phyloP scores from a whole-genome alignment of 2,329 filamentous ascomycete species.

The Gnomoniopsis smithogilvyi region DNA sequence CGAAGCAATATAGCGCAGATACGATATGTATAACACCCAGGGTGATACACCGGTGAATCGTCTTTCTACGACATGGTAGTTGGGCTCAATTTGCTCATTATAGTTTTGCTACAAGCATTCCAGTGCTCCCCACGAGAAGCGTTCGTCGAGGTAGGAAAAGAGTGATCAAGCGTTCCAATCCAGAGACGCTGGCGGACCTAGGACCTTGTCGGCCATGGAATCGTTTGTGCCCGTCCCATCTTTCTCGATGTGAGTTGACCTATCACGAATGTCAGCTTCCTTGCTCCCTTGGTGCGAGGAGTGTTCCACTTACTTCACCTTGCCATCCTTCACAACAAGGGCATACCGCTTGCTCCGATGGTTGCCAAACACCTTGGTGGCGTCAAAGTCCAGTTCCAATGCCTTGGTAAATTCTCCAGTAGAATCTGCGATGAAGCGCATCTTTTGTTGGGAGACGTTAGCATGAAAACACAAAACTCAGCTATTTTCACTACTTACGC shows the following conservation, averaged over 20 bases:
- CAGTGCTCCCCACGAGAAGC: no score
- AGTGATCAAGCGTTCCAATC: slow-evolving; percentile 10
- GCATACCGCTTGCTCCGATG: slow-evolving; percentile 85
- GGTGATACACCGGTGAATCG: no score
- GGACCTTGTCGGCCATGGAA: slow-evolving; percentile 48
- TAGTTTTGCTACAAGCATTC: not conserved
- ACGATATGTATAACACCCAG: no score
- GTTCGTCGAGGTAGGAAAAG: not conserved
- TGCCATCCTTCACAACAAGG: slow-evolving; percentile 77
- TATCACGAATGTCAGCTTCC: not conserved
- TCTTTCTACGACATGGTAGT: no score
- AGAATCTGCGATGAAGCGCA: slow-evolving; percentile 87
- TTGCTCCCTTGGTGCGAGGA: no score
- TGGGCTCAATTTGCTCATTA: no score
- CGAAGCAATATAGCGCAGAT: no score
- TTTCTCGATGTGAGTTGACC: slow-evolving; percentile 73
- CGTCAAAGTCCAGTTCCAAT: slow-evolving; percentile 80
- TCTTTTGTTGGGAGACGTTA: slow-evolving; percentile 45
- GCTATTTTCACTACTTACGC: slow-evolving; percentile 54
- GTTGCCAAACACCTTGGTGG: slow-evolving; percentile 74
- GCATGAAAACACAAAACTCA: not conserved
- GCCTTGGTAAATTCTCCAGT: slow-evolving; percentile 76
- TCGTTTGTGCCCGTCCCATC: slow-evolving; percentile 76
- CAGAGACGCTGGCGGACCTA: slow-evolving; percentile 1
- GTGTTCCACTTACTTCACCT: slow-evolving; percentile 54